Conservation (phyloP, 2,329 filamentous ascomycete species). For the Aspergillus sp. region DNA sequence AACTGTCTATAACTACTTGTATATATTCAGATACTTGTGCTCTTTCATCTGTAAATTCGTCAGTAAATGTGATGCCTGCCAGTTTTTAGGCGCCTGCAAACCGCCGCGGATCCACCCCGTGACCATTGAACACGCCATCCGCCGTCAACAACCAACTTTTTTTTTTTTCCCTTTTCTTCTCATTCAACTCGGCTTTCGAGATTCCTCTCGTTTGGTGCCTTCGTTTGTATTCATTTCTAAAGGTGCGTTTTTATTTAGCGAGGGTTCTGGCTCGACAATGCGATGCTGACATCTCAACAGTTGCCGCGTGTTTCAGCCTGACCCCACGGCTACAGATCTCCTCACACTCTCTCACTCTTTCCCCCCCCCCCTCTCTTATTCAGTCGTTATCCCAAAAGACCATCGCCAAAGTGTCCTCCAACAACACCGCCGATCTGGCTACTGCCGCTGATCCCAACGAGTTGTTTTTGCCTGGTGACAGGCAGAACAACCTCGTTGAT, state of each 20-base stretch:
- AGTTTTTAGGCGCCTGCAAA: not conserved
- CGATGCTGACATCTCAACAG: not conserved
- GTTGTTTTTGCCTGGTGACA: slow-evolving; percentile 35
- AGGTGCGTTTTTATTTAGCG: too few relatives aligned
- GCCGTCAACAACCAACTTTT: not conserved
- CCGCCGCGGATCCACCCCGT: not conserved
- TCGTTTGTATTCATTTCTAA: not conserved
- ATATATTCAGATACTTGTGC: too few relatives aligned
- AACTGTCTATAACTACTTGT: too few relatives aligned
- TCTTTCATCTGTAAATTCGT: too few relatives aligned
- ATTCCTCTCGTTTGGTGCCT: not conserved
- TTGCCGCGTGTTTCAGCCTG: slow-evolving; percentile 6
- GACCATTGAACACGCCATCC: not conserved
- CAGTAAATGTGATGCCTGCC: not conserved
- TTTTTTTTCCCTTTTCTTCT: not conserved
- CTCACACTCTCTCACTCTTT: slow-evolving; percentile 1
- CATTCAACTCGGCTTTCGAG: not conserved
- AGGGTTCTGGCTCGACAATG: not conserved
- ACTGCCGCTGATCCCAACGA: slow-evolving; percentile 34
- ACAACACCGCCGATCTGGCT: slow-evolving; percentile 28
- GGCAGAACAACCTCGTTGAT: slow-evolving; percentile 37
- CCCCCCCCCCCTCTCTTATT: not conserved
- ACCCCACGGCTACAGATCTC: slow-evolving; percentile 7
- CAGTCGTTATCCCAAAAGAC: not conserved
- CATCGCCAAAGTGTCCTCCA: slow-evolving; percentile 12